Conservation (phyloP, 1,284 basidiomycete species). For the Ceratobasidium sp. region DNA sequence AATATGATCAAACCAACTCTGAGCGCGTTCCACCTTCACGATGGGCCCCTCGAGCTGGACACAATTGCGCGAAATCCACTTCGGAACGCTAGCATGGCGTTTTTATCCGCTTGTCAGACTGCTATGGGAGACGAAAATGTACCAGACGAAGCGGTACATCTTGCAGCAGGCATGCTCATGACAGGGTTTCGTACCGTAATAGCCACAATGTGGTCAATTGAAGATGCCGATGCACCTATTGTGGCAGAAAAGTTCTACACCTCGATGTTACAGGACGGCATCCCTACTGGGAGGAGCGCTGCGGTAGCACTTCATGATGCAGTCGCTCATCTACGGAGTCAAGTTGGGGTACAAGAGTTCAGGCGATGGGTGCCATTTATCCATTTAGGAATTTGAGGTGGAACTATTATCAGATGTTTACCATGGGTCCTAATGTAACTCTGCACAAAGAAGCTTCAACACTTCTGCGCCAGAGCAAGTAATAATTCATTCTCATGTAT, state of each 20-base stretch:
- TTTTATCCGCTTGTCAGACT: constrained; percentile 18
- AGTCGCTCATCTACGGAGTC: neutral
- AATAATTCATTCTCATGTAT: too few species aligned
- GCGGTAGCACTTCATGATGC: neutral
- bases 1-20: constrained; percentile 5
- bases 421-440: too few species aligned
- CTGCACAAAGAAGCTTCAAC: too few species aligned
- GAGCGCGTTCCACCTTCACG: constrained; percentile 19
- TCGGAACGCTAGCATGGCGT: neutral
- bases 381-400: constrained; percentile 14
- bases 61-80: neutral
- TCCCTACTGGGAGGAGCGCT: neutral
- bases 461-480: too few species aligned
- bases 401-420: too few species aligned
- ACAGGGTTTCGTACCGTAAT: constrained; percentile 5
- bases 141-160: constrained; percentile 22
- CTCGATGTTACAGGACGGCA: neutral
- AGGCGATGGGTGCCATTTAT: constrained; percentile 3
- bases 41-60: neutral
- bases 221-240: constrained; percentile 2
- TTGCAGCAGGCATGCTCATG: constrained; percentile 12
- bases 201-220: constrained; percentile 26
- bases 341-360: neutral
- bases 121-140: neutral
- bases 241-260: neutral